Base-by-base conservation (phyloP, 2,329 filamentous ascomycete genomes). In the Diatrype stigma region DNA sequence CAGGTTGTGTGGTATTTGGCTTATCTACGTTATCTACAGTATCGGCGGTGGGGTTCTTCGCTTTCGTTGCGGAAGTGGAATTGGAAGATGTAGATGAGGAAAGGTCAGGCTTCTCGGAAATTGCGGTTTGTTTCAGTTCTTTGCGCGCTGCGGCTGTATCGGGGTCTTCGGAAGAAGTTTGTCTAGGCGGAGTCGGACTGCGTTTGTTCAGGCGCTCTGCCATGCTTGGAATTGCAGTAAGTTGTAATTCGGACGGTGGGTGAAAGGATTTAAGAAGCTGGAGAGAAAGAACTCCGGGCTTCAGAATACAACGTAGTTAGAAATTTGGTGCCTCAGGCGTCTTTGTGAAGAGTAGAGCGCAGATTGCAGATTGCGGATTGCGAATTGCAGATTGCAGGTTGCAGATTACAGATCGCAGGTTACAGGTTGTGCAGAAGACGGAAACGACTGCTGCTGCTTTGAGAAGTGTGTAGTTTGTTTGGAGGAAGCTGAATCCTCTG, bases 71-170 rank as follows among this genome's bases (percentile, higher is more conserved):
- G 50, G 55, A 55, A 63, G 55, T 51, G 53, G 49, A 53, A 58
- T 61, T 62, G 42, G 60, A 55, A 50, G 44, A 38, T 48, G 52
- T 14, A 30, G 50, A 26, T 46, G 57, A 51, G 42, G 59, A 62
- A 48, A 63, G 61, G 55, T 65, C 63, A 47, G 60, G 56, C 55
- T 67, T 74, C 59, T 80, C 82, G 16, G 82, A 86, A 56, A 86
- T 85, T 48, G 72, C 76, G 10, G 82, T 84, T 56, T 86, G 81
- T 69, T 80, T 82, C 38, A 86, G 74, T 68, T 86, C 83, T 60
- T 84, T 78, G 54, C 83, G 78, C 34, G 83, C 75, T 47, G 82
- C 82, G 52, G 80, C 80, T 38, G 83, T 86, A 61, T 82, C 82
- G 34, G 80, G 78, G 65, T 86, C 83, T 59, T 86, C 83, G 19